phyloP scores from a whole-genome alignment of 2,329 filamentous ascomycete species.

The Leptographium flavum region DNA sequence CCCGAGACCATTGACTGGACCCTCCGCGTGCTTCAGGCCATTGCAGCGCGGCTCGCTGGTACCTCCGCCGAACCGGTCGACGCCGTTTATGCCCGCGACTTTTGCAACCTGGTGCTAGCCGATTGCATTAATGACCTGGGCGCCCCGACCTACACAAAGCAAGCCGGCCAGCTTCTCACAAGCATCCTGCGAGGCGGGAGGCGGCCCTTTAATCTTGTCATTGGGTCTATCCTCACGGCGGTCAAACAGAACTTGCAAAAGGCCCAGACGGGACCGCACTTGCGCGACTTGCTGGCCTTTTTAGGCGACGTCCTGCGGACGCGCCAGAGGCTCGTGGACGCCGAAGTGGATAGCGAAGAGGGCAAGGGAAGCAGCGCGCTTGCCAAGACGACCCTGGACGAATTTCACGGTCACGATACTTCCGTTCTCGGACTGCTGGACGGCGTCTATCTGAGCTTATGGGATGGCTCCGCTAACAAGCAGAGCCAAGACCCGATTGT shows the following conservation, averaged over 20 bases:
- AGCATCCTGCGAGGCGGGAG: conserved; percentile 34
- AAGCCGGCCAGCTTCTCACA: conserved; percentile 37
- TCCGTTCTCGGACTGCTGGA: conserved; percentile 28
- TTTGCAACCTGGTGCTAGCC: conserved; percentile 25
- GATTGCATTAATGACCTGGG: conserved; percentile 40
- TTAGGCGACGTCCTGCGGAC: conserved; percentile 36
- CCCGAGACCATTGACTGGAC: conserved; percentile 43
- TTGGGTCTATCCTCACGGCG: conserved; percentile 29
- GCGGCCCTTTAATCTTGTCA: conserved; percentile 31
- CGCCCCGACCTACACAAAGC: conserved; percentile 35
- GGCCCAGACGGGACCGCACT: conserved; percentile 34
- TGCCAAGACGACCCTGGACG: conserved; percentile 16
- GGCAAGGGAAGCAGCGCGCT: neutral
- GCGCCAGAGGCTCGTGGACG: conserved; percentile 23
- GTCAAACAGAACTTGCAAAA: conserved; percentile 36
- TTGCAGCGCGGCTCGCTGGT: conserved; percentile 26
- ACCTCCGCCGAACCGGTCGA: conserved; percentile 9
- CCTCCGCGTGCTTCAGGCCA: conserved; percentile 35
- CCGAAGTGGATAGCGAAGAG: conserved; percentile 3
- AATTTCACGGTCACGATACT: conserved; percentile 22
- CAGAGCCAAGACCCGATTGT: conserved; percentile 20
- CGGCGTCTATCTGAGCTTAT: conserved; percentile 25
- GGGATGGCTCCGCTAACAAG: conserved; percentile 16
- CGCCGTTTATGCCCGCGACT: conserved; percentile 14
- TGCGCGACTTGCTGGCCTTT: conserved; percentile 35